Evolutionary conservation across 345 rosid genomes (phyloP).

Genomic region (Stellera chamaejasme): DNA sequence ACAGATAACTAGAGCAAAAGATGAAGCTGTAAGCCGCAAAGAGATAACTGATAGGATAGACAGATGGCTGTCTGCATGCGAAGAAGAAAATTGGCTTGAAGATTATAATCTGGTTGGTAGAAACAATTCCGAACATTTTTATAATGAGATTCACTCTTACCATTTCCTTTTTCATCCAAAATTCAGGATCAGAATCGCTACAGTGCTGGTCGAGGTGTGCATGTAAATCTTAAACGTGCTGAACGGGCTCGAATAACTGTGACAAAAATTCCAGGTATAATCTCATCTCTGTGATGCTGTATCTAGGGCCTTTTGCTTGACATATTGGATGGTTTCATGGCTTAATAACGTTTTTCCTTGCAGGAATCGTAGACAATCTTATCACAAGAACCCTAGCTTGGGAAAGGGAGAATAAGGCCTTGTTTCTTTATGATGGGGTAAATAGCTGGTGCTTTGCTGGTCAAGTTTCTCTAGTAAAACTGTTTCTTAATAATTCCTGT

Average conservation of each 20-base stretch:
- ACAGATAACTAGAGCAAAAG: conserved; percentile 68
- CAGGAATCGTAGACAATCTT: conserved; percentile 84
- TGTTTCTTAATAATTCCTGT: neutral
- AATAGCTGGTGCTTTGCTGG: conserved; percentile 18
- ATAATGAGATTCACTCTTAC: neutral
- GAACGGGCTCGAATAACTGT: conserved; percentile 81
- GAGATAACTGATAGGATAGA: conserved; percentile 94
- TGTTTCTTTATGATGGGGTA: conserved; percentile 91
- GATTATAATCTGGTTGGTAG: conserved; percentile 71
- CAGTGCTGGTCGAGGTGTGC: conserved; percentile 90
- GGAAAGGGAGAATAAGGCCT: conserved; percentile 60
- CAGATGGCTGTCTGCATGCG: conserved; percentile 89
- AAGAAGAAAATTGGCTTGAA: conserved; percentile 97
- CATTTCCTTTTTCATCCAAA: neutral
- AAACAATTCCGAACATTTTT: neutral
- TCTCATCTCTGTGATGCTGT: conserved; percentile 2
- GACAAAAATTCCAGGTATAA: conserved; percentile 76
- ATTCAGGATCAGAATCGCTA: conserved; percentile 75
- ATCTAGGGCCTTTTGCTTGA: neutral
- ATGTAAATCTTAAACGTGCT: conserved; percentile 88
- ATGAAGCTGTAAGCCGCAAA: conserved; percentile 76
- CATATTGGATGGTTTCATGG: neutral
- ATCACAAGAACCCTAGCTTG: conserved; percentile 65
- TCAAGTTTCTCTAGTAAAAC: neutral
- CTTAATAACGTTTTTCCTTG: conserved; percentile 15